Evolutionary conservation across 2,329 filamentous ascomycete species (phyloP), one percentile per base, ranked within the genome.

Genomic region (Paecilomyces fulvus): DNA sequence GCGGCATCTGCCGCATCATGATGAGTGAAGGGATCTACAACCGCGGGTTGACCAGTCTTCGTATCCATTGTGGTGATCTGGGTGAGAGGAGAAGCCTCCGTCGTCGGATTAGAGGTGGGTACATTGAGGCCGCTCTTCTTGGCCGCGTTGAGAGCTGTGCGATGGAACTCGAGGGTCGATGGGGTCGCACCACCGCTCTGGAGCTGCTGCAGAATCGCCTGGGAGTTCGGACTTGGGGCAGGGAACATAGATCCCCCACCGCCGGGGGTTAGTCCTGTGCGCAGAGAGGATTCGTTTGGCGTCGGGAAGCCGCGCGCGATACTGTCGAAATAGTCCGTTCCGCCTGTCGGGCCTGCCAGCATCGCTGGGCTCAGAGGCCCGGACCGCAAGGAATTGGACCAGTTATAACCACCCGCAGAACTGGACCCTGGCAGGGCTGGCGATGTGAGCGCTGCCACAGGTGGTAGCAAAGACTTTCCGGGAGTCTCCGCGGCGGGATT

Each of bases 171-270:
- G 52, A 95, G 77, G 0, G 92, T 96, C 59, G 87, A 87, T 8
- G 94, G 94, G 1, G 94, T 99, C 3, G 90, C 88, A 56, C 87
- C 89, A 61, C 89, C 89, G 68, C 84, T 89, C 61, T 89, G 85
- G 37, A 94, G 77, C 63, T 88, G 87, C 59, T 87, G 87, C 73
- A 92, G 90, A 6, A 96, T 76, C 53, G 88, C 88, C 76, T 91
- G 87, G 0, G 90, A 89, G 70, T 89, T 95, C 3, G 90, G 92
- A 70, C 89, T 95, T 2, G 90, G 88, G 55, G 88, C 89, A 56
- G 92, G 91, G 78, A 97, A 97, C 90, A 97, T 97, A 65, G 92
- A 95, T 65, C 92, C 92, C 70, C 92, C 91, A 63, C 92, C 92
- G 59, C 94, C 94, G 52, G 94, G 94, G 54, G 94, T 97, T 63